Percentiles rank a stretch among this genome's conserved stretches.
Conservation (phyloP, 768 basidiomycete species). For the Phylloporus sp. region DNA sequence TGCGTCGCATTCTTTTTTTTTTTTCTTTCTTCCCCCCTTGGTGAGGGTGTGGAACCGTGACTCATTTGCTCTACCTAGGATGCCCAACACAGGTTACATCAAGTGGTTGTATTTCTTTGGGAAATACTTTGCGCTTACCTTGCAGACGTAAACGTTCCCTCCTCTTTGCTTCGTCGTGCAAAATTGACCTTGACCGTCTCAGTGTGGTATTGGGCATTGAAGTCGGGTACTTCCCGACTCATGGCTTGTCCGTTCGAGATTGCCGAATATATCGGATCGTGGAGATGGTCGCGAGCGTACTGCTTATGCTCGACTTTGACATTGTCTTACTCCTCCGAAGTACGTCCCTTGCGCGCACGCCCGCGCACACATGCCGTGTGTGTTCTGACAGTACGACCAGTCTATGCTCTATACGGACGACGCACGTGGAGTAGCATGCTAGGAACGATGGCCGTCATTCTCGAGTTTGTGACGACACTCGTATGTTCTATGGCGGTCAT, state of each 20-base stretch:
- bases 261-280: conserved; percentile 13
- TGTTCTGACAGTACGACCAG: conserved; percentile 5
- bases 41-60: background rate
- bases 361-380: too few relatives aligned
- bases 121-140: conserved; percentile 15
- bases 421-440: background rate
- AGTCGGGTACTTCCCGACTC: background rate
- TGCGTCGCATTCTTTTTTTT: conserved; percentile 12
- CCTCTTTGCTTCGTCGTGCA: background rate
- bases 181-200: background rate
- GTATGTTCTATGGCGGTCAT: background rate
- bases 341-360: conserved; percentile 4
- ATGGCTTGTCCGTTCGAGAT: background rate
- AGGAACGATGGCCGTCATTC: conserved; percentile 4
- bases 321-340: conserved; percentile 20
- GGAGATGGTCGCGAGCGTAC: conserved; percentile 9
- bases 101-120: conserved; percentile 28
- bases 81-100: conserved; percentile 9
- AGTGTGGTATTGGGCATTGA: conserved; percentile 11
- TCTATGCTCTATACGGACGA: conserved; percentile 17
- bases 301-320: conserved; percentile 18
- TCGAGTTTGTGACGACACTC: conserved; percentile 8
- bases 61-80: conserved; percentile 4
- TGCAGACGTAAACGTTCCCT: conserved; percentile 18
- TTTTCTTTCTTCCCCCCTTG: too few relatives aligned